Evolutionary conservation across 345 rosid species (phyloP).

Genomic region (Clarkia xantiana): DNA sequence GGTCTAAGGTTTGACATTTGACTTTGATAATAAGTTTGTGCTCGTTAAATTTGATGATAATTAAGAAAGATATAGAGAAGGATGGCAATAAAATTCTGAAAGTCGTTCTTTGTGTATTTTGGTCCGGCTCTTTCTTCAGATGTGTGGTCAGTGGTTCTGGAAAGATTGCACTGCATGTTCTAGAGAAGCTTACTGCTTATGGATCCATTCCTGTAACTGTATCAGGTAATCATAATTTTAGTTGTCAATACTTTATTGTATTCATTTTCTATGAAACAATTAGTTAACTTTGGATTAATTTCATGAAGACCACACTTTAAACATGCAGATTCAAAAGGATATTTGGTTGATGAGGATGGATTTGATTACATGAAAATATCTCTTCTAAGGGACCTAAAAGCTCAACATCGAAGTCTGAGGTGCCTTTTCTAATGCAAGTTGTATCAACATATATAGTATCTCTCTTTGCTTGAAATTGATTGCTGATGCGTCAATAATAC

Average conservation of each 20-base stretch:
- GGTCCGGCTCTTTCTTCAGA: conserved; percentile 21
- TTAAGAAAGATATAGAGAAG: no score
- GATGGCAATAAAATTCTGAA: no score
- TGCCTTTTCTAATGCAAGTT: conserved; percentile 2
- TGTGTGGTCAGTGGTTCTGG: conserved; percentile 96
- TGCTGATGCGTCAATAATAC: not conserved
- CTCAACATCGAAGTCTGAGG: conserved; percentile 97
- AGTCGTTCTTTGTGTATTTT: no score
- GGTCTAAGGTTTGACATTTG: conserved; percentile 58
- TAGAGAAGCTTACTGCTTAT: conserved; percentile 92
- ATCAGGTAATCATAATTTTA: conserved; percentile 37
- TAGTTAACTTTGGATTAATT: no score
- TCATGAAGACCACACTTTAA: not conserved
- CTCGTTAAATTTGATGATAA: no score
- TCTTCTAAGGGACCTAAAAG: conserved; percentile 86
- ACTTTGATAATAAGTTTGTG: conserved; percentile 2
- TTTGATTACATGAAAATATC: conserved; percentile 93
- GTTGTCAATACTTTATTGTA: not conserved
- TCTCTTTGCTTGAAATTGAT: conserved; percentile 4
- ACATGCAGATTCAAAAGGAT: conserved; percentile 80
- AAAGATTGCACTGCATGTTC: conserved; percentile 97
- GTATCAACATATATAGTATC: not conserved
- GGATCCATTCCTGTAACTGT: conserved; percentile 87
- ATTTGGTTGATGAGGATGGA: conserved; percentile 94
- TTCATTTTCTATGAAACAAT: not conserved